phyloP scores from a whole-genome alignment of 208 protist species.

The Wallacemonas sp. region DNA sequence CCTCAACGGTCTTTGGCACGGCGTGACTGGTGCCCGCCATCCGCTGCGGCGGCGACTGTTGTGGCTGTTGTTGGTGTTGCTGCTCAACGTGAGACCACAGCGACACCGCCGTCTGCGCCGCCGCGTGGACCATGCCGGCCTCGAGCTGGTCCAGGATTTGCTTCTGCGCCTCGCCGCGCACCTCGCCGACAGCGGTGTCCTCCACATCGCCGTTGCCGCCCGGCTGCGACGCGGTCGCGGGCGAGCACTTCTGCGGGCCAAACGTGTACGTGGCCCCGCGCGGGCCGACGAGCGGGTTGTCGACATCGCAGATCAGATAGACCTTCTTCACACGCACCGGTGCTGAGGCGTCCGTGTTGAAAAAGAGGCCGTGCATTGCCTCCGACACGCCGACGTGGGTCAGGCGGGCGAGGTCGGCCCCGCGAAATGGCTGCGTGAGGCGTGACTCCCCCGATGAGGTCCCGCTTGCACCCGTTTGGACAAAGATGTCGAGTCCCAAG shows the following conservation, averaged over 20 bases:
- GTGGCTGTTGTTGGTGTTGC: too few species aligned
- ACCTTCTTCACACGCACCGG: conserved; percentile 23
- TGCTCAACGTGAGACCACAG: background rate
- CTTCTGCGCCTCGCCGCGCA: conserved; percentile 32
- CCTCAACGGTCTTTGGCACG: background rate
- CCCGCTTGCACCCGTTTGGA: conserved; percentile 4
- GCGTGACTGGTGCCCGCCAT: background rate
- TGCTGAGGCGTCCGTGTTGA: background rate
- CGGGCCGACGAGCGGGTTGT: conserved; percentile 66
- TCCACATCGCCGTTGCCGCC: conserved; percentile 10
- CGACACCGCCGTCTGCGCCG: background rate
- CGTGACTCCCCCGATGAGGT: conserved; percentile 13
- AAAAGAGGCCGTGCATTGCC: conserved; percentile 26
- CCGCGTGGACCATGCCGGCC: conserved; percentile 58
- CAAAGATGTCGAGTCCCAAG: conserved; percentile 63
- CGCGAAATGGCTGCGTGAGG: conserved; percentile 49
- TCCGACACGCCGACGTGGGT: conserved; percentile 33
- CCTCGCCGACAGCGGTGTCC: conserved; percentile 42
- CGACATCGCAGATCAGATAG: conserved; percentile 77
- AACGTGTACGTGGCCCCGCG: conserved; percentile 70
- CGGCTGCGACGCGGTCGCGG: conserved; percentile 9
- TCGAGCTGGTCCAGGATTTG: conserved; percentile 50
- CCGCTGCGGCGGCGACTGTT: too few species aligned
- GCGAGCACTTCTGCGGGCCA: conserved; percentile 79
- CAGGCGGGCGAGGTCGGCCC: conserved; percentile 48